Base-by-base conservation (phyloP, 805 yeast genomes). In the Candida maltosa region DNA sequence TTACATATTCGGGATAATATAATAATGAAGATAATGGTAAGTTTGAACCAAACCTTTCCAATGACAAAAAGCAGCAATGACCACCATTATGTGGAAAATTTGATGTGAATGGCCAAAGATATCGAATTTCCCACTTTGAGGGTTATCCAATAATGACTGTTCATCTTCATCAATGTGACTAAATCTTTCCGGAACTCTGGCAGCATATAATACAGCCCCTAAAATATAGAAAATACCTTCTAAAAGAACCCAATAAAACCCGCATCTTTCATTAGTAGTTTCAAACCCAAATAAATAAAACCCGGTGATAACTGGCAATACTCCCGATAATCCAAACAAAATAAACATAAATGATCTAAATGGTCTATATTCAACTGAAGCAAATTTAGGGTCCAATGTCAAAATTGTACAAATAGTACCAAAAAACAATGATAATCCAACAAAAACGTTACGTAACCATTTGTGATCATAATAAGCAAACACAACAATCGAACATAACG, bases 61-160 rank as follows among this genome's bases (percentile, higher is more conserved):
- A 59, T 88, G 96, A 38, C 82, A 82, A 37, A 62, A 65, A 0
- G 95, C 84, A 10, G 94, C 95, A 9, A 79, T 45, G 0, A 86
- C 88, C 6, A 87, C 95, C 48, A 83, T 56, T 7, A 83, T 57
- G 54, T 87, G 95, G 52, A 87, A 87, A 7, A 87, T 70, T 52
- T 87, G 96, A 54, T 87, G 96, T 5, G 94, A 83, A 45, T 84
- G 83, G 1, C 95, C 95, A 58, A 76, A 70, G 8, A 76, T 49
- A 46, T 87, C 95, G 52, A 72, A 84, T 15, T 26, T 45, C 2
- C 68, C 69, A 1, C 48, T 38, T 8, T 38, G 12, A 2, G 50
- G 45, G 20, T 40, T 34, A 5, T 24, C 32, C 6, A 45, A 31
- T 26, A 48, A 38, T 8, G 34, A 30, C 4, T 37, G 32, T 21